Conservation (phyloP, 192 early-diverging fungal genomes). For the Coemansia sp. region DNA sequence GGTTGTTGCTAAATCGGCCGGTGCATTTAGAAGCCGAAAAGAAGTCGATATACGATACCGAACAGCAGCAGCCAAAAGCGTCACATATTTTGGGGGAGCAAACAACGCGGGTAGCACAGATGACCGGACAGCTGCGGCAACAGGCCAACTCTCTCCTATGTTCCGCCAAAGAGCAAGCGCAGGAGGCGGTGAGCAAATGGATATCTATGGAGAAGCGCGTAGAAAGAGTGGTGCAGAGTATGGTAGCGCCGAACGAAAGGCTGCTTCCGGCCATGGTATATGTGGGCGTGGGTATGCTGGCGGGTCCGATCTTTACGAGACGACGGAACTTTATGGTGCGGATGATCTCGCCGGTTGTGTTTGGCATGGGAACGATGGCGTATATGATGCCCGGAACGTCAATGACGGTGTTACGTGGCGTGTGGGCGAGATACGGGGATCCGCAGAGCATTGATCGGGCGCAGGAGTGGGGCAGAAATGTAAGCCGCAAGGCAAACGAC, state of each 20-base stretch:
- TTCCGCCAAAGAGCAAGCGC: slow-evolving; percentile 8
- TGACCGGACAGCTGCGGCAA: slow-evolving; percentile 10
- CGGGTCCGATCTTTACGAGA: slow-evolving; percentile 49
- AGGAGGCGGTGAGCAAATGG: slow-evolving; percentile 21
- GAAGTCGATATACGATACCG: slow-evolving; percentile 44
- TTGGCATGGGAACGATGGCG: slow-evolving; percentile 27
- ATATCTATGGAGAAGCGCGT: slow-evolving; percentile 20
- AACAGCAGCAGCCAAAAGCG: not conserved
- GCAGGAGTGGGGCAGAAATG: not conserved
- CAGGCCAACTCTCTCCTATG: not conserved
- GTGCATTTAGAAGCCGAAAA: slow-evolving; percentile 12
- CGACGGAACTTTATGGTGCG: slow-evolving; percentile 39
- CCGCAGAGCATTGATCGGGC: slow-evolving; percentile 22
- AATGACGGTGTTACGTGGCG: slow-evolving; percentile 32
- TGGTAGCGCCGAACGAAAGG: slow-evolving; percentile 36
- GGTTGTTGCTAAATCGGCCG: not conserved
- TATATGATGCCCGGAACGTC: slow-evolving; percentile 50
- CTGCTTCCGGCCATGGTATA: slow-evolving; percentile 46
- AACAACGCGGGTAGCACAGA: slow-evolving; percentile 14
- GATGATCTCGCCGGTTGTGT: slow-evolving; percentile 40
- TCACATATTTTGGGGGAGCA: not conserved
- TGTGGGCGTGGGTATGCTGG: slow-evolving; percentile 44
- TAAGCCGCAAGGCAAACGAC: not conserved
- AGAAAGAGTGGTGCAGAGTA: slow-evolving; percentile 12
- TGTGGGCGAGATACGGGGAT: slow-evolving; percentile 52